phyloP scores from a whole-genome alignment of 1,284 basidiomycete genomes.

The Ceratobasidium sp. region DNA sequence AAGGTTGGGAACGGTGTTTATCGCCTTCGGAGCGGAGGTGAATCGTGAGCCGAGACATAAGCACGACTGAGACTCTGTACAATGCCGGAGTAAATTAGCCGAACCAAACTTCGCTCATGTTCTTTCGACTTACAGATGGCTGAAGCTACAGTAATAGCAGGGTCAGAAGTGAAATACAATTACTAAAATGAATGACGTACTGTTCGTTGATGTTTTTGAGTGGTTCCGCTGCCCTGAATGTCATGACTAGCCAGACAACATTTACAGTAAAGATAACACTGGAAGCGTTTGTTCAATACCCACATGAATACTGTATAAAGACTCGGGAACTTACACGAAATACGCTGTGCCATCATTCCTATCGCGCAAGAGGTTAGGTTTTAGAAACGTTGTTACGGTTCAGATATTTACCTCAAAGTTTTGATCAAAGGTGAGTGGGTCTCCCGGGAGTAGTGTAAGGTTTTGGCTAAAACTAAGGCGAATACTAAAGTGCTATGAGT shows the following conservation, averaged over 20 bases:
- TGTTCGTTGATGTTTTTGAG: constrained; percentile 41
- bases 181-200: constrained; percentile 1
- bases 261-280: constrained; percentile 40
- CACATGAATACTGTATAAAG: background rate
- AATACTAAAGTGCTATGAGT: constrained; percentile 9
- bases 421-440: constrained; percentile 37
- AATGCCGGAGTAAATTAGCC: background rate
- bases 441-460: constrained; percentile 25
- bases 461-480: constrained; percentile 33
- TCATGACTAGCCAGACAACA: constrained; percentile 35
- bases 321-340: constrained; percentile 6
- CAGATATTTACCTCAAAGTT: constrained; percentile 12
- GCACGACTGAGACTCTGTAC: constrained; percentile 34
- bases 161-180: background rate
- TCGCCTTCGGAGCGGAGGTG: constrained; percentile 39
- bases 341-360: constrained; percentile 40
- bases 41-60: constrained; percentile 37
- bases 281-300: background rate
- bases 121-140: constrained; percentile 27
- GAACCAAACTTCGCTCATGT: background rate
- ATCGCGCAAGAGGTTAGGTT: background rate
- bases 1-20: constrained; percentile 14
- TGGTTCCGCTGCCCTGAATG: constrained; percentile 29
- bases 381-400: background rate
- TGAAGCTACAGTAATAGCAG: constrained; percentile 14